Evolutionary conservation across 2,329 filamentous ascomycete species (phyloP).

Genomic region (Neofusicoccum parvum): DNA sequence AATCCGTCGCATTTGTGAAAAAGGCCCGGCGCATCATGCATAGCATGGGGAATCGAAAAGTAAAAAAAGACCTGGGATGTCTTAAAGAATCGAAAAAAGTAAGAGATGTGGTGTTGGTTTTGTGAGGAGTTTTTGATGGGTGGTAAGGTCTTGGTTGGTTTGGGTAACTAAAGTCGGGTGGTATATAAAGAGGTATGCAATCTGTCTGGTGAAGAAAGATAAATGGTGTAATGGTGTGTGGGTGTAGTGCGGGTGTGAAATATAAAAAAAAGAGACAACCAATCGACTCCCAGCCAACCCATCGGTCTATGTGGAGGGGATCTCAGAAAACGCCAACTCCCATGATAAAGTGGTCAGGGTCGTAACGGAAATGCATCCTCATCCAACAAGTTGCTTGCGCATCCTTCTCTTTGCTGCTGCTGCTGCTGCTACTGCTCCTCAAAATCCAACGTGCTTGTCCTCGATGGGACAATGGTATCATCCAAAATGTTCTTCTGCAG

Average conservation of each 20-base stretch:
- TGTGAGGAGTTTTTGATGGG: not conserved
- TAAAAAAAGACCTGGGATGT: not conserved
- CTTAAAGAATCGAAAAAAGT: not conserved
- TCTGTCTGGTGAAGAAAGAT: constrained; percentile 16
- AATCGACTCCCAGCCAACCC: constrained; percentile 13
- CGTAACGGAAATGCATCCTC: not conserved
- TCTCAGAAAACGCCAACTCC: constrained; percentile 14
- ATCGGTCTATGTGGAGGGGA: constrained; percentile 13
- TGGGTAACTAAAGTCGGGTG: constrained; percentile 17
- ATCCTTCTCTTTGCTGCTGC: not conserved
- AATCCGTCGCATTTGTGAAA: constrained; percentile 7
- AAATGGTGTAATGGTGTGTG: not conserved
- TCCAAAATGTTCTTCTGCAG: constrained; percentile 8
- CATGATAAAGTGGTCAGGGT: constrained; percentile 8
- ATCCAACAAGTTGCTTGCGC: constrained; percentile 5
- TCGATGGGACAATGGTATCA: constrained; percentile 5
- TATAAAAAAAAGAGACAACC: constrained; percentile 10
- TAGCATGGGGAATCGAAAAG: constrained; percentile 11
- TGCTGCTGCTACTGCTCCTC: not conserved
- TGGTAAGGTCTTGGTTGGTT: constrained; percentile 14
- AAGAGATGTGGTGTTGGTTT: not conserved
- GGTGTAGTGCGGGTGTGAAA: not conserved
- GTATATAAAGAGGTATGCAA: constrained; percentile 19
- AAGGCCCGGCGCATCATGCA: constrained; percentile 7
- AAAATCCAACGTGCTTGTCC: constrained; percentile 16